phyloP scores from a whole-genome alignment of 805 yeast genomes.

The Wickerhamomyces hampshirensis region DNA sequence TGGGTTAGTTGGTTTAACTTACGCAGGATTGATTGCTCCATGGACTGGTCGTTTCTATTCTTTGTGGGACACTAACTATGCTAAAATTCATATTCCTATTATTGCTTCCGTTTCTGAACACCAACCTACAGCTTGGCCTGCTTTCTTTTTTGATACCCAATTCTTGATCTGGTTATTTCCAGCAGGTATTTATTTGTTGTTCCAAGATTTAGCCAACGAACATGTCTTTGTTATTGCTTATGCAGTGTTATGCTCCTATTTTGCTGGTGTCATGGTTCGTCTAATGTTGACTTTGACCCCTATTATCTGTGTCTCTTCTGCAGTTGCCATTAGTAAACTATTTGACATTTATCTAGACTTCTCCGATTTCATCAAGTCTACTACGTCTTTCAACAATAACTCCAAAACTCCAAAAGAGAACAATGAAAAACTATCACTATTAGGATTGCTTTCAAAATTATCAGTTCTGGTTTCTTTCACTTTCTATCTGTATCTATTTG shows the following conservation, averaged over 20 bases:
- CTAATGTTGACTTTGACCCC: constrained; percentile 96
- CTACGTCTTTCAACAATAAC: constrained; percentile 5
- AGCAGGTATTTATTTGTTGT: constrained; percentile 87
- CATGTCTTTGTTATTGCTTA: constrained; percentile 91
- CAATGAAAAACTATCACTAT: constrained; percentile 11
- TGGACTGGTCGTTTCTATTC: constrained; percentile 99
- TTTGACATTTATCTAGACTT: constrained; percentile 79
- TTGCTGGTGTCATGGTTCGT: constrained; percentile 99
- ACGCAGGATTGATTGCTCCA: constrained; percentile 92
- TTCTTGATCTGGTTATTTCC: constrained; percentile 98
- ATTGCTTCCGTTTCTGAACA: constrained; percentile 99
- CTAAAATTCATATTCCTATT: constrained; percentile 96
- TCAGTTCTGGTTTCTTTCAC: constrained; percentile 63
- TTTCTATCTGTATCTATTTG: constrained; percentile 75
- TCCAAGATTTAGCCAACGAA: constrained; percentile 86
- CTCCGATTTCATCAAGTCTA: constrained; percentile 27
- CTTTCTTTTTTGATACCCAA: constrained; percentile 91
- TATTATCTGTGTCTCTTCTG: constrained; percentile 88
- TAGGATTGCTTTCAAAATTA: constrained; percentile 44
- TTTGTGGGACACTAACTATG: constrained; percentile 96
- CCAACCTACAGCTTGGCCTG: constrained; percentile 99
- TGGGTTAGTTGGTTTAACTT: constrained; percentile 76
- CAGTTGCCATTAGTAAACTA: constrained; percentile 79
- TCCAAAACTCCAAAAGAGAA: constrained; percentile 8
- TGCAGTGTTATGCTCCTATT: constrained; percentile 89